phyloP scores from a whole-genome alignment of 176 grass and related monocot genomes.

The Oryza longistaminata region DNA sequence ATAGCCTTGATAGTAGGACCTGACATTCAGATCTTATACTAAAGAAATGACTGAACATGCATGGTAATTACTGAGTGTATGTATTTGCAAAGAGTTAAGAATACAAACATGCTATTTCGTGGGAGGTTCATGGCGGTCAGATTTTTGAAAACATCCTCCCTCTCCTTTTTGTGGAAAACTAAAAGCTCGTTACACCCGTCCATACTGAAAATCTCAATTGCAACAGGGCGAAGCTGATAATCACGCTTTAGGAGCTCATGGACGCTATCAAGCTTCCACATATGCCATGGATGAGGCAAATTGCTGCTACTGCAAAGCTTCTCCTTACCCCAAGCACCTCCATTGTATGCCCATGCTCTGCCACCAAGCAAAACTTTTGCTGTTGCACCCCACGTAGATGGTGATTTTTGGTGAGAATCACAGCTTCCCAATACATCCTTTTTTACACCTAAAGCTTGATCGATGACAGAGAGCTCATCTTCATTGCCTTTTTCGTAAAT shows the following conservation, averaged over 20 bases:
- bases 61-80: conserved; percentile 10
- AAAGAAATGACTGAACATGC: conserved; percentile 35
- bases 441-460: conserved; percentile 98
- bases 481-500: conserved; percentile 91
- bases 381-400: conserved; percentile 53
- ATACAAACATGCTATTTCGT: conserved; percentile 95
- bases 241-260: conserved; percentile 97
- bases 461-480: conserved; percentile 94
- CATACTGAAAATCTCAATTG: conserved; percentile 99
- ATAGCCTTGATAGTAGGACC: conserved; percentile 30
- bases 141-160: conserved; percentile 96
- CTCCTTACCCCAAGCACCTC: conserved; percentile 99
- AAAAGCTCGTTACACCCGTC: conserved; percentile 98
- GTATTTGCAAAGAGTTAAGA: conserved; percentile 41
- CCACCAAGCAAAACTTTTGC: conserved; percentile 67
- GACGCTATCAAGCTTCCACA: conserved; percentile 99
- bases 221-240: conserved; percentile 96
- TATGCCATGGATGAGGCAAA: conserved; percentile 95
- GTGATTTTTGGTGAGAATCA: conserved; percentile 82
- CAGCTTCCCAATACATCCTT: conserved; percentile 76
- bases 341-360: conserved; percentile 96
- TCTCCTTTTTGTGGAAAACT: conserved; percentile 99
- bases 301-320: conserved; percentile 79
- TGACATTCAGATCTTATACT: conserved; percentile 7
- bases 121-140: conserved; percentile 96